Evolutionary conservation across 2,329 filamentous ascomycete genomes (phyloP), one percentile per base, ranked within the genome.

Genomic region (Paecilomyces niveus): DNA sequence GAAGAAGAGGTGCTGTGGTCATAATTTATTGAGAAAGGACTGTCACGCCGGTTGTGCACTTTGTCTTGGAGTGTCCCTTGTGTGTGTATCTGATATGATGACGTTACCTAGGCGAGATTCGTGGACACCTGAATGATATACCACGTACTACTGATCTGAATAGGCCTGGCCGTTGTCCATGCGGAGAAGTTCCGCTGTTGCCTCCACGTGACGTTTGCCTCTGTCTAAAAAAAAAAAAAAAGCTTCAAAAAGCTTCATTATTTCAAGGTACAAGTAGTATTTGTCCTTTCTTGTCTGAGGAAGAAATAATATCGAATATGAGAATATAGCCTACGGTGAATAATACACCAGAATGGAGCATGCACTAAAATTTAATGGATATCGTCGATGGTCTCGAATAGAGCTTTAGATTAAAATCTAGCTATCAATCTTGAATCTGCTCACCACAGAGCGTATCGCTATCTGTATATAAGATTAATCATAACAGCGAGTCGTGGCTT

Each of bases 1-100:
- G 50, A 35, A 65, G 39, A 55, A 57, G 9, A 59, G 58, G 10
- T 67, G 68, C 67, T 57, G 50, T 57, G 61, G 50, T 51, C 49
- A 10, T 54, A 10, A 26, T 51, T 54, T 4, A 61, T 63, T 56
- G 57, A 31, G 15, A 39, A 51, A 21, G 35, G 54, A 22, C 21
- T 49, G 54, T 49, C 3, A 6, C 21, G 50, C 21, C 2, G 21
- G 50, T 45, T 45, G 39, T 45, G 39, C 39, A n/a, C 39, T 45
- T 45, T 45, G 39, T 8, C 7, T 18, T 45, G 21, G 6, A 18
- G 15, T 2, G n/a, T n/a, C 15, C 15, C 39, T 45, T 45, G n/a
- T 18, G 39, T 45, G 10, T 21, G n/a, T 45, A 45, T 45, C 4
- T 18, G 39, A 45, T 18, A 7, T 18, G n/a, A 8, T 15, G 6